Base-by-base conservation (phyloP, 164 flowering plant genomes). In the Akebia trifoliata region DNA sequence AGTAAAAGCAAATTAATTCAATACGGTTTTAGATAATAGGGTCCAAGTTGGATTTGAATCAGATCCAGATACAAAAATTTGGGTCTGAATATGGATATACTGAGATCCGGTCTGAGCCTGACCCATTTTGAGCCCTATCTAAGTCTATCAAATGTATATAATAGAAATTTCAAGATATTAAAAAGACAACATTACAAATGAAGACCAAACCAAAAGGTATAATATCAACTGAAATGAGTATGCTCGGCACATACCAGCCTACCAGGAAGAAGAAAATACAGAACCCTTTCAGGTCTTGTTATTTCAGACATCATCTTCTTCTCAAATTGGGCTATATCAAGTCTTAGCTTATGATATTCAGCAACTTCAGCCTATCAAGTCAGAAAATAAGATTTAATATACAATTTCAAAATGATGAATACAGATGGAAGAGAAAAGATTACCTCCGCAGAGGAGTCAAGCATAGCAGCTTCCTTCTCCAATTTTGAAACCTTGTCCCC, bases 361-460 rank as follows among this genome's bases (percentile, higher is more conserved):
- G 95, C 89, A 74, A 90, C 87, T 63, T 80, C 89, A 57, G 81
- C 80, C 99, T 93, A 58, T 36, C n/a, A 68, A 17, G 58, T 8
- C 34, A 50, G 39, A 7, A 77, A 50, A 60, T 42, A 43, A 10
- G 49, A 10, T 15, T 61, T 15, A 61, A 25, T 3, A 54, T 30
- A 24, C 35, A 24, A 47, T 43, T 39, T 34, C 42, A n/a, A 49
- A 42, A 6, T 10, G 12, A 28, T 22, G 43, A 50, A 39, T 20
- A 29, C 12, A 63, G 26, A 50, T 24, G 55, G 8, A 54, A 22
- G 20, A 36, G 47, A 8, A 57, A 58, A 45, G n/a, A 38, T 35
- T 55, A 85, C 99, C 95, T 87, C 95, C 52, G 90, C 96, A 20
- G 96, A 81, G 50, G 90, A 87, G 71, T 94, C 96, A 65, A 94